Conservation (phyloP, 345 rosid genomes). For the Arabidopsis arenosa region DNA sequence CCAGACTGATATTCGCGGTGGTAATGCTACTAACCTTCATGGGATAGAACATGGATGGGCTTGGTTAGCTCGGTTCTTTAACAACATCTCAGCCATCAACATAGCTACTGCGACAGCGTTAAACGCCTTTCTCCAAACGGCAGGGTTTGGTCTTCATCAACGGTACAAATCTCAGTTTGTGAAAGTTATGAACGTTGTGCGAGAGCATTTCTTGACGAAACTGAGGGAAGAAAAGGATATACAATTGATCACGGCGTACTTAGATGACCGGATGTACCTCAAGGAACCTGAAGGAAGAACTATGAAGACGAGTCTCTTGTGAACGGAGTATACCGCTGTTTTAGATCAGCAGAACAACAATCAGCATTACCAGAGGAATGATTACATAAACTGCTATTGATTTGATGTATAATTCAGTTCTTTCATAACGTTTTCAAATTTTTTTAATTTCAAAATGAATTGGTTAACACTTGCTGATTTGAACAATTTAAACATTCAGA, state of each 20-base stretch:
- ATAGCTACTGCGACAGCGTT: slow-evolving; percentile 69
- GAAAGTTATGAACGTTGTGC: slow-evolving; percentile 49
- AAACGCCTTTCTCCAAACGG: slow-evolving; percentile 68
- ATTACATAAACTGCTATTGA: neutral
- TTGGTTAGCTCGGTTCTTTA: slow-evolving; percentile 71
- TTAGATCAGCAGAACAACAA: slow-evolving; percentile 34
- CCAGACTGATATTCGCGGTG: slow-evolving; percentile 66
- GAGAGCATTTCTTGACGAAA: slow-evolving; percentile 58
- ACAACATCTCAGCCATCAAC: slow-evolving; percentile 64
- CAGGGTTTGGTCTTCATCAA: slow-evolving; percentile 74
- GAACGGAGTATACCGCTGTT: slow-evolving; percentile 50
- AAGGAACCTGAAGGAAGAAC: slow-evolving; percentile 72
- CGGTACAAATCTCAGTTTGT: slow-evolving; percentile 70
- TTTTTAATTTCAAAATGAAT: too few species aligned
- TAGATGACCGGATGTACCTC: slow-evolving; percentile 62
- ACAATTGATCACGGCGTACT: slow-evolving; percentile 55
- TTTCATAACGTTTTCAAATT: too few species aligned
- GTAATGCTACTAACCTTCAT: slow-evolving; percentile 55
- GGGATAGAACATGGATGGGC: slow-evolving; percentile 80
- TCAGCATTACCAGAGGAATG: slow-evolving; percentile 38
- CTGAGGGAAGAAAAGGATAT: slow-evolving; percentile 55
- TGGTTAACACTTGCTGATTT: slow-evolving; percentile 35
- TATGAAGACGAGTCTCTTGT: slow-evolving; percentile 51
- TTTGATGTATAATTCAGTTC: too few species aligned
- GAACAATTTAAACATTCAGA: neutral